Evolutionary conservation across 2,329 filamentous ascomycete genomes (phyloP).

Genomic region (Chaetomium sp.): DNA sequence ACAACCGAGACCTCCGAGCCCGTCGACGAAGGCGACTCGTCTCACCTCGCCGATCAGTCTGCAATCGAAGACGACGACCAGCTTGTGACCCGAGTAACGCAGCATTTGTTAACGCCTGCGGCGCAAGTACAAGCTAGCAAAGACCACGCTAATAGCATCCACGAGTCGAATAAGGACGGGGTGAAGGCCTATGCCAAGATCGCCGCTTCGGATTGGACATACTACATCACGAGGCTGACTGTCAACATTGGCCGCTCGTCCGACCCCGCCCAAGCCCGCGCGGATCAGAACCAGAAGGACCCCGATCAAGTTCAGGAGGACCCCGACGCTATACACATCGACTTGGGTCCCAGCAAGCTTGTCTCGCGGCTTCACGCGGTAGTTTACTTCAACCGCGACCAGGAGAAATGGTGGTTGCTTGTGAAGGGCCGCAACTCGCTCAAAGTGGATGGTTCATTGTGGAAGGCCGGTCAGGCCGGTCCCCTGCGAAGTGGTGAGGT

Average conservation of each 20-base stretch:
- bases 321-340: conserved; percentile 71
- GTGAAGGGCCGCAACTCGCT: conserved; percentile 93
- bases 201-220: conserved; percentile 80
- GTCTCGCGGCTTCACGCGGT: conserved; percentile 76
- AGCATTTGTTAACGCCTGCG: conserved; percentile 48
- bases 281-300: conserved; percentile 46
- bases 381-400: conserved; percentile 70
- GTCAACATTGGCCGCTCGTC: conserved; percentile 75
- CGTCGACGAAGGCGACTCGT: conserved; percentile 49
- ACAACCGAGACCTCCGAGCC: conserved; percentile 44
- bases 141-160: conserved; percentile 65
- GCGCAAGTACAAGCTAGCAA: conserved; percentile 60
- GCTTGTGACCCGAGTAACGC: conserved; percentile 58
- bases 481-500: conserved; percentile 83
- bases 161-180: conserved; percentile 62
- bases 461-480: conserved; percentile 68
- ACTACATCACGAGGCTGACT: conserved; percentile 74
- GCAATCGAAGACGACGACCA: conserved; percentile 52
- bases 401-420: conserved; percentile 76
- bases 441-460: conserved; percentile 72
- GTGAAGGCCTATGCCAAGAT: conserved; percentile 81
- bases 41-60: conserved; percentile 46
- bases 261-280: conserved; percentile 46
- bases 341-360: conserved; percentile 81
- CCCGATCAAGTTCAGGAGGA: conserved; percentile 48